Evolutionary conservation across 1,139 yeast genomes (phyloP).

Genomic region (Petasospora fabianii): DNA sequence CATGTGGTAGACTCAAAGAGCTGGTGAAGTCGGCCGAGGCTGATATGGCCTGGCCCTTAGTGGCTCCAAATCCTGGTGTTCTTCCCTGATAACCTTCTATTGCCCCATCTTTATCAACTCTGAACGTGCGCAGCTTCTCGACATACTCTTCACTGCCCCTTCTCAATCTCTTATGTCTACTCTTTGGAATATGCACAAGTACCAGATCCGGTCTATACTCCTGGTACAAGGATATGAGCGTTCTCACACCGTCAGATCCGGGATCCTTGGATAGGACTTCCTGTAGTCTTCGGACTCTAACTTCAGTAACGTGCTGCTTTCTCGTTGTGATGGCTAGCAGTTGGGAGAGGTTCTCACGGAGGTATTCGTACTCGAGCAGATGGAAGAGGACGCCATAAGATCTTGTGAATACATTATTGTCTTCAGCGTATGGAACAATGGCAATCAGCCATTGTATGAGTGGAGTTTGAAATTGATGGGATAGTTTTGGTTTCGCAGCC

Average conservation of each 20-base stretch:
- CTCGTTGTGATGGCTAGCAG: slow-evolving; percentile 37
- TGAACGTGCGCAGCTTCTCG: slow-evolving; percentile 10
- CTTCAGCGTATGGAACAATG: slow-evolving; percentile 31
- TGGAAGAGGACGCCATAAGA: slow-evolving; percentile 39
- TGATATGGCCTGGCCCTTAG: not conserved
- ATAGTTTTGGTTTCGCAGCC: slow-evolving; percentile 20
- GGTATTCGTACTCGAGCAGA: slow-evolving; percentile 40
- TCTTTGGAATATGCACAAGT: slow-evolving; percentile 26
- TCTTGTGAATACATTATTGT: slow-evolving; percentile 24
- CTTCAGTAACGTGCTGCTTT: slow-evolving; percentile 32
- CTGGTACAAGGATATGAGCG: slow-evolving; percentile 29
- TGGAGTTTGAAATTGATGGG: slow-evolving; percentile 29
- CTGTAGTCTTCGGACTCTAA: slow-evolving; percentile 34
- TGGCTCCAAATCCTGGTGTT: too few relatives aligned
- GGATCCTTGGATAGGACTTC: slow-evolving; percentile 34
- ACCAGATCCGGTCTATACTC: slow-evolving; percentile 28
- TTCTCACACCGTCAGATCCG: slow-evolving; percentile 31
- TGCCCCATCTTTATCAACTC: slow-evolving; percentile 1
- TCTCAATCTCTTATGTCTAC: slow-evolving; percentile 26
- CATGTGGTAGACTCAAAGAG: slow-evolving; percentile 2
- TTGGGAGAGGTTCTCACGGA: slow-evolving; percentile 42
- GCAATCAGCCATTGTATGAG: slow-evolving; percentile 40
- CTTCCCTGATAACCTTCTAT: slow-evolving; percentile 12
- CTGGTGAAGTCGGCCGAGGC: slow-evolving; percentile 10
- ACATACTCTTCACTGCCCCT: slow-evolving; percentile 28